Evolutionary conservation across 2,329 filamentous ascomycete species (phyloP), one percentile per base, ranked within the genome.

Genomic region (Calonectria leucothoes): DNA sequence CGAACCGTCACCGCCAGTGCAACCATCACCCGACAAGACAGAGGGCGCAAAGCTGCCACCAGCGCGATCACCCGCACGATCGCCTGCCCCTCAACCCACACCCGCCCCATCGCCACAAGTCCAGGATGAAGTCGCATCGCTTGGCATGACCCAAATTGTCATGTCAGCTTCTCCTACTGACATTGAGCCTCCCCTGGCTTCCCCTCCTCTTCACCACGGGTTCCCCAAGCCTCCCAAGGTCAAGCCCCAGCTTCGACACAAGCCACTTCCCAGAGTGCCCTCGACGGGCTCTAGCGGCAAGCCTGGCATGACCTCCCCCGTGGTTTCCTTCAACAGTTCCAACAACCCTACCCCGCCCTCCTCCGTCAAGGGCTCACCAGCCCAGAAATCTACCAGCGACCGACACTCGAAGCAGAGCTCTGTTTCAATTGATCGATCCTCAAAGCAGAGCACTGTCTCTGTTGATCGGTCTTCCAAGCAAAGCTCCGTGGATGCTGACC

Each of bases 291-390:
- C 67, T 15, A 27, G 33, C n/a, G 69, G 55, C 37, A 75, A 74
- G 39, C 52, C 76, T 29, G 23, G 42, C 27, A 71, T 74, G 25
- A 71, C 72, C 3, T 73, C 76, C 6, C 72, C 66, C 1, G 52
- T 49, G 17, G 69, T 63, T 29, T 76, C 74, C 23, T 52, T 75
- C 51, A 76, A 77, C 23, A 74, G 70, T 14, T 75, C 78, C 6
- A 74, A 48, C 63, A 77, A 81, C 29, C 81, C 79, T 1, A 83
- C 82, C 1, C 83, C 83, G 17, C 83, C 83, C 4, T 73, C 79
- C 6, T 84, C 83, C 2, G 63, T 78, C 4, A 75, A 77, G 15
- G 80, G 80, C 37, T 81, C 83, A 2, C 82, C 83, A 7, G 61
- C 75, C 11, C 77, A 79, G 17, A 79, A 73, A 39, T 75, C 77